Percentiles rank a stretch among this genome's conserved stretches.
These are phyloP conservation scores for Adansonia rubrostipa DNA, from an alignment of 441 rosid genomes.

Conservation along the genomic window DNA sequence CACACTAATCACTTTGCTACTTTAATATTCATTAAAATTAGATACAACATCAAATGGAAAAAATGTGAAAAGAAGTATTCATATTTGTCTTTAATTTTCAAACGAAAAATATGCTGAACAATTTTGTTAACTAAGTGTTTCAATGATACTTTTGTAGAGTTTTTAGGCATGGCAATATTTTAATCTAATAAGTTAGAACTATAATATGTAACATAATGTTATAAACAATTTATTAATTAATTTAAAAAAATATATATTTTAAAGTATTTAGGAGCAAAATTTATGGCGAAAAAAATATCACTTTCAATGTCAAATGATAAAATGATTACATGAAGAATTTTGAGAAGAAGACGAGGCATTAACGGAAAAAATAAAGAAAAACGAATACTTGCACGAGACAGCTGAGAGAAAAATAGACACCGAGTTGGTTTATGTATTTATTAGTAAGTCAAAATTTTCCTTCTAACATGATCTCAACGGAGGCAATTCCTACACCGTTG, in stretches of 20 bases:
- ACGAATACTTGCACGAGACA: neutral
- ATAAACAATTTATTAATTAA: too few species aligned
- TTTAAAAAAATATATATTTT: too few species aligned
- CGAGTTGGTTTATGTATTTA: neutral
- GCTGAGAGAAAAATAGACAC: neutral
- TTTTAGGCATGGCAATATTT: too few species aligned
- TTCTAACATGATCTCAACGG: neutral
- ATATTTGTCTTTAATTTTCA: too few species aligned
- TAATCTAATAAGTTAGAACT: neutral
- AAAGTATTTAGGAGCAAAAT: too few species aligned
- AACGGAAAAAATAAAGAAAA: neutral
- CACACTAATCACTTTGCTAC: neutral
- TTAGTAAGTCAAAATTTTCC: neutral
- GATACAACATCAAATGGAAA: slow-evolving; percentile 1
- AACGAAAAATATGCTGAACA: too few species aligned
- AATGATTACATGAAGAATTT: slow-evolving; percentile 40
- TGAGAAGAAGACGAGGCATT: slow-evolving; percentile 34
- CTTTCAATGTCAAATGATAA: slow-evolving; percentile 35
- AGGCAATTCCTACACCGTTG: slow-evolving; percentile 36
- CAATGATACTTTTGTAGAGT: too few species aligned
- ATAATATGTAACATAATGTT: too few species aligned
- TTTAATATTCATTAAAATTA: neutral
- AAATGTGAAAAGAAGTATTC: neutral
- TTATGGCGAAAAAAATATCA: neutral
- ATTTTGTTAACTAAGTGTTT: too few species aligned